Evolutionary conservation across 108 stramenopile genomes (phyloP).

Genomic region (Fistulifera pelliculosa): DNA sequence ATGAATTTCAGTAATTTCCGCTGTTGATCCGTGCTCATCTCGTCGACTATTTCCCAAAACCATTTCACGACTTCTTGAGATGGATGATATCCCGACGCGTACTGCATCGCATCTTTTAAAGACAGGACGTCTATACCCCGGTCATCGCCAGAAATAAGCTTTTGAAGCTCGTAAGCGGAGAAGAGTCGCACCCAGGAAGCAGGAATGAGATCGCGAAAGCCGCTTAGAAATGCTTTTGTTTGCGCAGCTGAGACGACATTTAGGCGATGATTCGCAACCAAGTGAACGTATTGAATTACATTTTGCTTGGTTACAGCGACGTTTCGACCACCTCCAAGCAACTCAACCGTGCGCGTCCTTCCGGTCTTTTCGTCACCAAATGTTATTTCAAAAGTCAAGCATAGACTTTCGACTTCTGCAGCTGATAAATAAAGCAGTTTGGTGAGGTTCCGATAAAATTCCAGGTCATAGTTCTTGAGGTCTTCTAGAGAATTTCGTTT

Average conservation of each 20-base stretch:
- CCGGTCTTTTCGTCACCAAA: slow-evolving; percentile 8
- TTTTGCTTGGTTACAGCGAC: slow-evolving; percentile 83
- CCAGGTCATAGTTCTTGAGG: slow-evolving; percentile 87
- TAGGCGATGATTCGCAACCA: slow-evolving; percentile 86
- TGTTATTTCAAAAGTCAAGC: slow-evolving; percentile 79
- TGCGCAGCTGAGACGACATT: slow-evolving; percentile 77
- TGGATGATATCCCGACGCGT: slow-evolving; percentile 92
- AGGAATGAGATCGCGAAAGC: slow-evolving; percentile 94
- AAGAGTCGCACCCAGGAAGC: slow-evolving; percentile 93
- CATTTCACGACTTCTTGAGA: slow-evolving; percentile 87
- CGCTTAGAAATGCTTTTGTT: slow-evolving; percentile 86
- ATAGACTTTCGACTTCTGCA: slow-evolving; percentile 56
- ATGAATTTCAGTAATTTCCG: slow-evolving; percentile 89
- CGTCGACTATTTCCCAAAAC: slow-evolving; percentile 81
- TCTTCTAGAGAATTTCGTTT: slow-evolving; percentile 90
- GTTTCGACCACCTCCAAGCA: slow-evolving; percentile 74
- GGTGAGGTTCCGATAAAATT: slow-evolving; percentile 81
- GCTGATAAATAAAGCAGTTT: slow-evolving; percentile 55
- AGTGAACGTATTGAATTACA: slow-evolving; percentile 86
- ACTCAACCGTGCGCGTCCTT: slow-evolving; percentile 26
- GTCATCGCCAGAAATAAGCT: slow-evolving; percentile 92
- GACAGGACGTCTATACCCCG: slow-evolving; percentile 84
- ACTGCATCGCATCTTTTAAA: slow-evolving; percentile 66
- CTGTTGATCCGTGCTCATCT: slow-evolving; percentile 81
- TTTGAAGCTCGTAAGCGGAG: slow-evolving; percentile 90